Percentiles rank a stretch among this genome's conserved stretches.
phyloP scores from a whole-genome alignment of 2,329 filamentous ascomycete genomes.

The Fusarium pseudocircinatum region DNA sequence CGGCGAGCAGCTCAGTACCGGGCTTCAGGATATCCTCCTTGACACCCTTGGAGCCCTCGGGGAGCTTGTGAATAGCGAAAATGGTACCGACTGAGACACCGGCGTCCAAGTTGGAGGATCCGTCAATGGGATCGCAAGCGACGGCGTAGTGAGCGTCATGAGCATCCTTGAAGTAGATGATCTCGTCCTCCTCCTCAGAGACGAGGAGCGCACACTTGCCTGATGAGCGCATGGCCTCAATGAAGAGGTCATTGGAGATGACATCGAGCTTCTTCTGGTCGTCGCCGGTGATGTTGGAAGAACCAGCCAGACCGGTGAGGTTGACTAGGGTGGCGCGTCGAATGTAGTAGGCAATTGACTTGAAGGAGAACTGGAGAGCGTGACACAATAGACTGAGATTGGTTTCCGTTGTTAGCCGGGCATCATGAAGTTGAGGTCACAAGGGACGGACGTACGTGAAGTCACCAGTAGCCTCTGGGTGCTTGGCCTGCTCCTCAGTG shows the following conservation, averaged over 20 bases:
- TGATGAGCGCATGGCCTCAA: slow-evolving; percentile 92
- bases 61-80: slow-evolving; percentile 91
- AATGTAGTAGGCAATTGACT: slow-evolving; percentile 99
- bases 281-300: slow-evolving; percentile 94
- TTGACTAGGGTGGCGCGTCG: slow-evolving; percentile 94
- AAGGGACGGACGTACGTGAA: slow-evolving; percentile 76
- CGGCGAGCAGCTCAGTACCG: slow-evolving; percentile 89
- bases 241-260: slow-evolving; percentile 98
- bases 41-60: slow-evolving; percentile 76
- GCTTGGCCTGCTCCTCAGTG: slow-evolving; percentile 93
- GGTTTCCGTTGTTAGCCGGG: slow-evolving; percentile 11
- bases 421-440: slow-evolving; percentile 12
- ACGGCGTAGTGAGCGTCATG: slow-evolving; percentile 88
- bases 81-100: slow-evolving; percentile 98
- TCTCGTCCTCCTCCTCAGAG: slow-evolving; percentile 97
- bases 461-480: slow-evolving; percentile 95
- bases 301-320: slow-evolving; percentile 92
- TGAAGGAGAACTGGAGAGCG: slow-evolving; percentile 98
- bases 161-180: slow-evolving; percentile 85
- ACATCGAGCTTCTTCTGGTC: slow-evolving; percentile 99
- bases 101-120: slow-evolving; percentile 95
- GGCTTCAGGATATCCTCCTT: slow-evolving; percentile 89
- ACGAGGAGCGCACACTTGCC: slow-evolving; percentile 91
- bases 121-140: slow-evolving; percentile 97
- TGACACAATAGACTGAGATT: slow-evolving; percentile 84